A percentile compares a stretch with the other conserved stretches of the same genome.
Conservation (phyloP, 1,284 basidiomycete genomes). For the Ceratobasidium sp. region DNA sequence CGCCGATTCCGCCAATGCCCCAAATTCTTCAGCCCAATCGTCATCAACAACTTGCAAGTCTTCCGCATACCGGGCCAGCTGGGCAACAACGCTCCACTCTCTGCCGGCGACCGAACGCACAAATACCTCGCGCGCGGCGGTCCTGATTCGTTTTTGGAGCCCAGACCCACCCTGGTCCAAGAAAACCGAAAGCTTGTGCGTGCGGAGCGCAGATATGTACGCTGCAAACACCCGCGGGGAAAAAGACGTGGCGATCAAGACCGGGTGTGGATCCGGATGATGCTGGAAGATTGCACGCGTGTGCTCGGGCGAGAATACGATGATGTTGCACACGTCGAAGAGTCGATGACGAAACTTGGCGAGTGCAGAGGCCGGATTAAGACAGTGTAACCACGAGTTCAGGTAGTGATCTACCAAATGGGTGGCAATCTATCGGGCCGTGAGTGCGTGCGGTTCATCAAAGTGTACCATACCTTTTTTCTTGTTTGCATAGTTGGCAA, state of each 20-base stretch:
- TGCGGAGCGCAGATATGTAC: constrained; percentile 22
- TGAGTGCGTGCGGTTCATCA: neutral
- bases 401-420: constrained; percentile 60
- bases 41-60: constrained; percentile 34
- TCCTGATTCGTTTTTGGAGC: constrained; percentile 15
- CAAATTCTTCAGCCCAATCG: constrained; percentile 19
- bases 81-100: constrained; percentile 13
- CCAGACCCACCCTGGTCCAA: constrained; percentile 24
- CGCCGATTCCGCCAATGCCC: constrained; percentile 18
- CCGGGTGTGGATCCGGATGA: constrained; percentile 45
- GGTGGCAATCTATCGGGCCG: constrained; percentile 52
- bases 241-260: constrained; percentile 2
- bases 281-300: constrained; percentile 24
- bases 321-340: constrained; percentile 7
- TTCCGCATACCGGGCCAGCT: constrained; percentile 16
- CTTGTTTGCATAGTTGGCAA: constrained; percentile 61
- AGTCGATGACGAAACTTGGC: constrained; percentile 11
- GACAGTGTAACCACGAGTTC: constrained; percentile 56
- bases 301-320: constrained; percentile 24
- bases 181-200: constrained; percentile 30
- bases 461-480: constrained; percentile 65
- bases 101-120: neutral
- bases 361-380: constrained; percentile 50
- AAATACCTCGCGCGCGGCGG: constrained; percentile 18
- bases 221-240: constrained; percentile 18